Conservation (phyloP, 2,329 filamentous ascomycete species). For the Cryphonectria nitschkei region DNA sequence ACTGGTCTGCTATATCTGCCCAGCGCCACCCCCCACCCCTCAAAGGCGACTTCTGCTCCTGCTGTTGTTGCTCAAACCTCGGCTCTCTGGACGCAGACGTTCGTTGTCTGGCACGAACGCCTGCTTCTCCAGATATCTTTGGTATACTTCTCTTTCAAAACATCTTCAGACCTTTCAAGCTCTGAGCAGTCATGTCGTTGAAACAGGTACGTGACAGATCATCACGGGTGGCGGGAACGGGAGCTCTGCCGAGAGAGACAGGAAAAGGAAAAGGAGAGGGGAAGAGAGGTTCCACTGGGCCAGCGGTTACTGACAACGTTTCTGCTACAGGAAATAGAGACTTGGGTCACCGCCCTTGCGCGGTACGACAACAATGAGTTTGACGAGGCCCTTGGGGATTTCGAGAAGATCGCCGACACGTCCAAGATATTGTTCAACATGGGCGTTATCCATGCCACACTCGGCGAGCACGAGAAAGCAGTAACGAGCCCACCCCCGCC, state of each 20-base stretch:
- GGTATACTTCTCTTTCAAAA: neutral
- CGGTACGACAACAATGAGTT: slow-evolving; percentile 98
- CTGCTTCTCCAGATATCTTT: slow-evolving; percentile 10
- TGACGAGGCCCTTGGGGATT: slow-evolving; percentile 82
- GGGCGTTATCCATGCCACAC: slow-evolving; percentile 94
- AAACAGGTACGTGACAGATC: slow-evolving; percentile 41
- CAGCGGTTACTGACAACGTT: slow-evolving; percentile 15
- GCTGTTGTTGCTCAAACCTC: neutral
- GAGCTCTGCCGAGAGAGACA: neutral
- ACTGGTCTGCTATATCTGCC: slow-evolving; percentile 22
- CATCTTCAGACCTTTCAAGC: slow-evolving; percentile 3
- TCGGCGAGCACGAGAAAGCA: slow-evolving; percentile 94
- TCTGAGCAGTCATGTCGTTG: slow-evolving; percentile 42
- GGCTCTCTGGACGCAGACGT: slow-evolving; percentile 19
- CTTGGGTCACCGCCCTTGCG: slow-evolving; percentile 89
- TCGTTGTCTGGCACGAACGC: slow-evolving; percentile 21
- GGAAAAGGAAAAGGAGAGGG: no score
- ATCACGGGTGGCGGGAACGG: neutral
- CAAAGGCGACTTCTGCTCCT: neutral
- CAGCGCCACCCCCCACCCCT: slow-evolving; percentile 13
- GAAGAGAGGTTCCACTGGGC: neutral
- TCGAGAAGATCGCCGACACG: slow-evolving; percentile 87
- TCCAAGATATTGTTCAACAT: slow-evolving; percentile 99
- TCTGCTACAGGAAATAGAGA: slow-evolving; percentile 85
- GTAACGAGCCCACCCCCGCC: slow-evolving; percentile 43